phyloP scores from a whole-genome alignment of 2,329 filamentous ascomycete species.

The Talaromyces amestolkiae region DNA sequence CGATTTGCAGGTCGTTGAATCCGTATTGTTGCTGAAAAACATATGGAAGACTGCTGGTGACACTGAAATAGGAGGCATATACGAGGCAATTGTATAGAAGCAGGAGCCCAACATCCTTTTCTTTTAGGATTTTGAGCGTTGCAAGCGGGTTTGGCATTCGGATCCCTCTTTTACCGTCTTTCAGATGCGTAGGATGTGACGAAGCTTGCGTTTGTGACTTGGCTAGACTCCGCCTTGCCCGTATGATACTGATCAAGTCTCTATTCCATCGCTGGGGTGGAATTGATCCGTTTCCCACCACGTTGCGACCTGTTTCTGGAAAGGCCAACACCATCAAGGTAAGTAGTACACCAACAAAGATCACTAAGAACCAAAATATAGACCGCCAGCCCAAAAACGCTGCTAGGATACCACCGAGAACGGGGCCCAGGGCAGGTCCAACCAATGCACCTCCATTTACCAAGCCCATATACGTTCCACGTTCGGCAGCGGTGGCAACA shows the following conservation, averaged over 20 bases:
- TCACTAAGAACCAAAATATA: constrained; percentile 36
- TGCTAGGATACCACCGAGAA: constrained; percentile 35
- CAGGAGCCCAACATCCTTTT: constrained; percentile 38
- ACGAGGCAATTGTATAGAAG: constrained; percentile 39
- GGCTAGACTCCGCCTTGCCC: constrained; percentile 27
- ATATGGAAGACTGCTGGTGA: constrained; percentile 39
- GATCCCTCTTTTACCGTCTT: not conserved
- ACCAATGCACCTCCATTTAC: constrained; percentile 20
- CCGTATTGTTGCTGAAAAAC: constrained; percentile 38
- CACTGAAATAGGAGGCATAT: constrained; percentile 42
- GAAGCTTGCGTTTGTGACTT: constrained; percentile 3
- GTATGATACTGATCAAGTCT: constrained; percentile 27
- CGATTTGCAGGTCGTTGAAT: constrained; percentile 41
- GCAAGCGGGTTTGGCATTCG: constrained; percentile 37
- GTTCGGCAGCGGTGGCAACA: constrained; percentile 36
- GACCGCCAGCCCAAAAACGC: constrained; percentile 39
- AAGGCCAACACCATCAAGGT: constrained; percentile 35
- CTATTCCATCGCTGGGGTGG: constrained; percentile 36
- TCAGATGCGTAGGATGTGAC: too few species aligned
- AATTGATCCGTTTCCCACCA: constrained; percentile 39
- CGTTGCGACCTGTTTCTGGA: constrained; percentile 37
- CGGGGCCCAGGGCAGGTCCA: constrained; percentile 35
- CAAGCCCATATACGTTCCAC: constrained; percentile 44
- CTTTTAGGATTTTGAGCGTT: constrained; percentile 25
- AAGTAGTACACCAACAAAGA: constrained; percentile 36